Percentiles rank a stretch among this genome's conserved stretches.
phyloP scores from a whole-genome alignment of 2,329 filamentous ascomycete species.

The Penicillium sp. region DNA sequence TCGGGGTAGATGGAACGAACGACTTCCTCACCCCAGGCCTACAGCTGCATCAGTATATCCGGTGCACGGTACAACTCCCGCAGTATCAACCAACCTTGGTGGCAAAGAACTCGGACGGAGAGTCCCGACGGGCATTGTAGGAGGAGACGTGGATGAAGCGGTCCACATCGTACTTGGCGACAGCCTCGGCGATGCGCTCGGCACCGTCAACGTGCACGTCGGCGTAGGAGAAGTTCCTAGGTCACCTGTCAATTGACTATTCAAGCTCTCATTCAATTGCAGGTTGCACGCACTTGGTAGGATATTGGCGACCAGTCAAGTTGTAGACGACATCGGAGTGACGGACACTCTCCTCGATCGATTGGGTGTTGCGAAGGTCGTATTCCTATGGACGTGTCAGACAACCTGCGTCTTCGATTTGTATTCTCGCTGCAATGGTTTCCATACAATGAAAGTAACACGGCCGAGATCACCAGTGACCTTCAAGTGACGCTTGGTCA shows the following conservation, averaged over 20 bases:
- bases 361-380: constrained; percentile 90
- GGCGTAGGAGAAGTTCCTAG: constrained; percentile 86
- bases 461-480: constrained; percentile 91
- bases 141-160: constrained; percentile 96
- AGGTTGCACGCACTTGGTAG: constrained; percentile 75
- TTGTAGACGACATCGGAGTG: constrained; percentile 99
- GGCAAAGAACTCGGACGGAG: constrained; percentile 83
- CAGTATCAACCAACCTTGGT: constrained; percentile 68
- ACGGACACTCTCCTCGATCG: constrained; percentile 93
- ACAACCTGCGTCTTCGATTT: neutral
- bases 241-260: constrained; percentile 37
- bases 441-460: constrained; percentile 75
- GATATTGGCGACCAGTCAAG: constrained; percentile 88
- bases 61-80: neutral
- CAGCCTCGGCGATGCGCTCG: constrained; percentile 88
- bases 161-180: constrained; percentile 97
- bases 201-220: constrained; percentile 93
- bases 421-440: neutral
- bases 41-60: constrained; percentile 18
- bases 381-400: constrained; percentile 67
- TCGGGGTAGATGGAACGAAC: constrained; percentile 91
- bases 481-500: constrained; percentile 96
- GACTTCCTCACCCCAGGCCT: constrained; percentile 79
- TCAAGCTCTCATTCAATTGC: neutral
- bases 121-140: constrained; percentile 82